These are phyloP conservation scores for Litsea cubeba DNA, from an alignment of 164 flowering plant species.

Conservation along the genomic window DNA sequence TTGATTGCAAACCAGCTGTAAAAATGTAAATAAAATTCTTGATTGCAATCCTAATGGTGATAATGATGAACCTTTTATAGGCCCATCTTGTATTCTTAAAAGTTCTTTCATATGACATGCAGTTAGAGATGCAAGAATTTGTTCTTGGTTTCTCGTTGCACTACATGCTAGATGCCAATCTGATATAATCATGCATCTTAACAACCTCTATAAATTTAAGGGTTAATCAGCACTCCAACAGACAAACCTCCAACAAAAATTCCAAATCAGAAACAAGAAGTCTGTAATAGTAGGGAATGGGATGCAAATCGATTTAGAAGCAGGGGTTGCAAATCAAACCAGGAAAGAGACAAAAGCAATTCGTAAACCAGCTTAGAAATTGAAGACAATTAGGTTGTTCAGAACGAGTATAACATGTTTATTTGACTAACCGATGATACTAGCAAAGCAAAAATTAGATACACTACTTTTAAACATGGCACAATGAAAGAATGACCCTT, in stretches of 20 bases:
- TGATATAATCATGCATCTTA: no score
- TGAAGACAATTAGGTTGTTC: neutral
- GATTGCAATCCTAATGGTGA: neutral
- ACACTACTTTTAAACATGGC: neutral
- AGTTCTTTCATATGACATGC: no score
- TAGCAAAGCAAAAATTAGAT: neutral
- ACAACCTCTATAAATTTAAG: no score
- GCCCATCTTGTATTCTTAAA: neutral
- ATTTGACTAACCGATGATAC: neutral
- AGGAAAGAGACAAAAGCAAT: neutral
- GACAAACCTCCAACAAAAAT: no score
- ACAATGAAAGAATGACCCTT: neutral
- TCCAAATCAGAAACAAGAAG: no score
- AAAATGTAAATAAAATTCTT: neutral
- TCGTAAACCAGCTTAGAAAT: neutral
- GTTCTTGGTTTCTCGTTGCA: no score
- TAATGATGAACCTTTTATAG: slow-evolving; percentile 7
- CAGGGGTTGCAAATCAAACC: neutral
- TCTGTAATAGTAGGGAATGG: no score
- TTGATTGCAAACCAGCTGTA: neutral
- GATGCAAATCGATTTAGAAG: no score
- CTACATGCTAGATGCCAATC: no score
- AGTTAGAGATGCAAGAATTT: no score
- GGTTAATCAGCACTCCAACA: no score
- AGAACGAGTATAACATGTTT: no score